A percentile compares a stretch with the other conserved stretches of the same genome.
Conservation (phyloP, 805 yeast genomes). For the Candida silvatica region DNA sequence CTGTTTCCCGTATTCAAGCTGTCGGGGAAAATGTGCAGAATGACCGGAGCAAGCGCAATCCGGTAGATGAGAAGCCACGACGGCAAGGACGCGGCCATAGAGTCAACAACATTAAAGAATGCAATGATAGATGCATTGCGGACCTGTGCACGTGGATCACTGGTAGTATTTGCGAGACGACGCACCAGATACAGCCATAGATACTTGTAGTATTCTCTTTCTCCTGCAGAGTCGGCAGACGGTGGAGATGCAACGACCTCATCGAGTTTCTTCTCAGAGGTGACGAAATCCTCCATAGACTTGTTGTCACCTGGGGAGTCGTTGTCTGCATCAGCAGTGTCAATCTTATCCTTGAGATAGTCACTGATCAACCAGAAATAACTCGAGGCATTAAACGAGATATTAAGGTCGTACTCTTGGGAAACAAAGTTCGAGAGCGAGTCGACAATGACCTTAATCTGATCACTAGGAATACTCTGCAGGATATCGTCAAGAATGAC, state of each 20-base stretch:
- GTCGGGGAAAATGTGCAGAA: constrained; percentile 25
- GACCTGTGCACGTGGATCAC: constrained; percentile 67
- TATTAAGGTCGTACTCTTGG: constrained; percentile 70
- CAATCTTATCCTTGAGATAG: constrained; percentile 36
- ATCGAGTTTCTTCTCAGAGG: background rate
- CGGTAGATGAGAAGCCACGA: constrained; percentile 64
- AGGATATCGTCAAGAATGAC: constrained; percentile 81
- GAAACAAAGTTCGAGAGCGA: constrained; percentile 63
- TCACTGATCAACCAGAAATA: constrained; percentile 92
- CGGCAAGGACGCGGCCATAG: constrained; percentile 51
- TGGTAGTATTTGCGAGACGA: constrained; percentile 52
- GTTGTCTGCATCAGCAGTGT: constrained; percentile 2
- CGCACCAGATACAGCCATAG: constrained; percentile 60
- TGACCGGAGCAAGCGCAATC: constrained; percentile 45
- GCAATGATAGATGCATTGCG: constrained; percentile 88
- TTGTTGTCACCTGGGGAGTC: background rate
- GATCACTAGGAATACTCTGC: constrained; percentile 57
- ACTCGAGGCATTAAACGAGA: constrained; percentile 85
- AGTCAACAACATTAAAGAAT: constrained; percentile 70
- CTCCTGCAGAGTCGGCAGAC: constrained; percentile 6
- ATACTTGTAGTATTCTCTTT: constrained; percentile 25
- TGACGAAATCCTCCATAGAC: constrained; percentile 12
- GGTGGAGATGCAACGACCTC: constrained; percentile 3
- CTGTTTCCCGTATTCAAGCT: constrained; percentile 2
- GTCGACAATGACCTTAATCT: constrained; percentile 58